These are phyloP conservation scores for Nitzschia inconspicua DNA, from an alignment of 108 stramenopile genomes.

Conservation along the genomic window DNA sequence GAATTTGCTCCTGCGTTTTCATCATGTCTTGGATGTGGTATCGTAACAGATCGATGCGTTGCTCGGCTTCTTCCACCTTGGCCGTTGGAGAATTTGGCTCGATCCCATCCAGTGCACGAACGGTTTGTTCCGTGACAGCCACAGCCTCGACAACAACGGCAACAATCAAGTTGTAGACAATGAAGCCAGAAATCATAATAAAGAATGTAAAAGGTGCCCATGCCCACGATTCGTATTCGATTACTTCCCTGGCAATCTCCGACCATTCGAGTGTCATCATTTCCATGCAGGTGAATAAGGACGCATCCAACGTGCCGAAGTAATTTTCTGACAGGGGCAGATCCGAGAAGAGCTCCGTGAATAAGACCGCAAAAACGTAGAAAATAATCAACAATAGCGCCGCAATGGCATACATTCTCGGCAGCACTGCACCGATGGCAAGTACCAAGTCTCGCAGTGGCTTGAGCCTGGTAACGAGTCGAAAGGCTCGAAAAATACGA, in stretches of 20 bases:
- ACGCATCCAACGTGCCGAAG: slow-evolving; percentile 41
- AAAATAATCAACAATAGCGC: slow-evolving; percentile 57
- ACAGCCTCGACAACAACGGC: slow-evolving; percentile 77
- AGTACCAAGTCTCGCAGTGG: slow-evolving; percentile 50
- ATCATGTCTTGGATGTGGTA: slow-evolving; percentile 31
- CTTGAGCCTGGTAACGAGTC: slow-evolving; percentile 58
- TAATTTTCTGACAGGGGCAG: slow-evolving; percentile 29
- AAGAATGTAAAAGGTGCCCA: slow-evolving; percentile 54
- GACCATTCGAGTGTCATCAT: slow-evolving; percentile 77
- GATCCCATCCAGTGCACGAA: slow-evolving; percentile 24
- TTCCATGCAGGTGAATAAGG: slow-evolving; percentile 65
- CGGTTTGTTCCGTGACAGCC: slow-evolving; percentile 30
- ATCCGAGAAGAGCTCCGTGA: slow-evolving; percentile 54
- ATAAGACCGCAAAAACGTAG: slow-evolving; percentile 73
- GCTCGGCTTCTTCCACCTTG: slow-evolving; percentile 29
- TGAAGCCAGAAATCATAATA: slow-evolving; percentile 60
- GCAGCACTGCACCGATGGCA: slow-evolving; percentile 65
- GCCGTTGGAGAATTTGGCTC: slow-evolving; percentile 12
- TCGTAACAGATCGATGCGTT: slow-evolving; percentile 27
- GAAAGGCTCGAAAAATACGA: slow-evolving; percentile 65
- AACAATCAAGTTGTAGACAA: slow-evolving; percentile 74
- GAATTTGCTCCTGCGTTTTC: slow-evolving; percentile 33
- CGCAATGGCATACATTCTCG: slow-evolving; percentile 61
- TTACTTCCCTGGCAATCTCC: slow-evolving; percentile 30
- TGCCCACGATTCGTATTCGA: slow-evolving; percentile 30